These are phyloP conservation scores for Penicillium coffeae DNA, from an alignment of 495 filamentous ascomycete genomes.

Conservation along the genomic window DNA sequence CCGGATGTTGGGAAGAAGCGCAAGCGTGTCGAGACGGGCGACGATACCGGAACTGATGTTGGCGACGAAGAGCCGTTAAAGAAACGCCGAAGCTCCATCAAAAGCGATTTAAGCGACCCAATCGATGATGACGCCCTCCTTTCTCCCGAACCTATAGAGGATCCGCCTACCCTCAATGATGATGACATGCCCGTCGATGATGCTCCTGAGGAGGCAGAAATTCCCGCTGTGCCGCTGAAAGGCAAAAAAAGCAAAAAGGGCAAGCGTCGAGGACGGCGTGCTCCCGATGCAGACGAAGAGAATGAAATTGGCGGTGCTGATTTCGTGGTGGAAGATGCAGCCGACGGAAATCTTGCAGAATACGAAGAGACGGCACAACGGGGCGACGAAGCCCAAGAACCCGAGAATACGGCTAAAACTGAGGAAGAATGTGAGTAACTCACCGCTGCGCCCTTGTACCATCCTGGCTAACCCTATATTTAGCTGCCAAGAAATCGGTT, in stretches of 20 bases:
- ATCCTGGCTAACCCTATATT: slow-evolving; percentile 1
- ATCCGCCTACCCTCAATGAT: slow-evolving; percentile 29
- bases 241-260: slow-evolving; percentile 41
- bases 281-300: slow-evolving; percentile 37
- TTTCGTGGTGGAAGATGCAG: slow-evolving; percentile 23
- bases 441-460: slow-evolving; percentile 35
- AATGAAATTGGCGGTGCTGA: slow-evolving; percentile 23
- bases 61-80: slow-evolving; percentile 42
- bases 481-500: slow-evolving; percentile 73
- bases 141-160: slow-evolving; percentile 28
- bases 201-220: slow-evolving; percentile 31
- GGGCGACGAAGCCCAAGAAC: slow-evolving; percentile 39
- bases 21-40: slow-evolving; percentile 42
- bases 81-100: slow-evolving; percentile 44
- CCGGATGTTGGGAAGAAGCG: slow-evolving; percentile 43
- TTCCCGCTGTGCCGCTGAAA: slow-evolving; percentile 27
- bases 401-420: slow-evolving; percentile 33
- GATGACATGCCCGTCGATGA: slow-evolving; percentile 39
- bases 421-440: slow-evolving; percentile 72
- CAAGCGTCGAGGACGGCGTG: slow-evolving; percentile 43
- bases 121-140: slow-evolving; percentile 22
- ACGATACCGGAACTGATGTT: slow-evolving; percentile 37
- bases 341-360: slow-evolving; percentile 39
- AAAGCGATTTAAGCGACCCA: slow-evolving; percentile 44
- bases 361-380: slow-evolving; percentile 44